phyloP scores from a whole-genome alignment of 352 stramenopile species.

The Globisporangium perplexum region DNA sequence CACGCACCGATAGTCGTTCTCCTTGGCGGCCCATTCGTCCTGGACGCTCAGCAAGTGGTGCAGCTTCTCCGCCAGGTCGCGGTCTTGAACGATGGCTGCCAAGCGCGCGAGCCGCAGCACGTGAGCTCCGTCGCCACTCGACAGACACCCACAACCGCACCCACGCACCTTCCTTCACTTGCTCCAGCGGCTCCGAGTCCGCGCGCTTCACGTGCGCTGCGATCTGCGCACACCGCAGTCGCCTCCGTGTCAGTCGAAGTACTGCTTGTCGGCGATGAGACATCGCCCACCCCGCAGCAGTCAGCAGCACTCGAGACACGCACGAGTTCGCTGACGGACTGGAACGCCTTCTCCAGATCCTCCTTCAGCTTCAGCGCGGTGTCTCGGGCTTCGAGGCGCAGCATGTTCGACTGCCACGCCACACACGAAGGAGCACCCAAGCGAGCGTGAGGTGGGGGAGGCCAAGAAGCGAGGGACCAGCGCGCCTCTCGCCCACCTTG shows the following conservation, averaged over 20 bases:
- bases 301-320: neutral
- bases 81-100: conserved; percentile 26
- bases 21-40: conserved; percentile 79
- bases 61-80: conserved; percentile 38
- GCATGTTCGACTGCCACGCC: conserved; percentile 70
- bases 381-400: conserved; percentile 76
- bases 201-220: conserved; percentile 27
- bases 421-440: neutral
- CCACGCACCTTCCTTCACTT: conserved; percentile 49
- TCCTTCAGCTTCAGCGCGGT: conserved; percentile 46
- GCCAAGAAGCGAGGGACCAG: too few species aligned
- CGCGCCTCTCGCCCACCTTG: too few species aligned
- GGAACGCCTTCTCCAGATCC: conserved; percentile 44
- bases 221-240: conserved; percentile 20
- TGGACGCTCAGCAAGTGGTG: conserved; percentile 46
- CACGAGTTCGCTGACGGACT: conserved; percentile 23
- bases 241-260: neutral
- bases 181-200: conserved; percentile 29
- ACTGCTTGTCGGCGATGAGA: neutral
- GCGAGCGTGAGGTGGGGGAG: too few species aligned
- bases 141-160: neutral
- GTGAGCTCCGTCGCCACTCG: neutral
- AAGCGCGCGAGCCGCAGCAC: neutral
- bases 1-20: conserved; percentile 77
- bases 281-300: neutral